Evolutionary conservation across 164 flowering plant genomes (phyloP), one percentile per base, ranked within the genome.

Genomic region (Chloranthus sessilifolius): DNA sequence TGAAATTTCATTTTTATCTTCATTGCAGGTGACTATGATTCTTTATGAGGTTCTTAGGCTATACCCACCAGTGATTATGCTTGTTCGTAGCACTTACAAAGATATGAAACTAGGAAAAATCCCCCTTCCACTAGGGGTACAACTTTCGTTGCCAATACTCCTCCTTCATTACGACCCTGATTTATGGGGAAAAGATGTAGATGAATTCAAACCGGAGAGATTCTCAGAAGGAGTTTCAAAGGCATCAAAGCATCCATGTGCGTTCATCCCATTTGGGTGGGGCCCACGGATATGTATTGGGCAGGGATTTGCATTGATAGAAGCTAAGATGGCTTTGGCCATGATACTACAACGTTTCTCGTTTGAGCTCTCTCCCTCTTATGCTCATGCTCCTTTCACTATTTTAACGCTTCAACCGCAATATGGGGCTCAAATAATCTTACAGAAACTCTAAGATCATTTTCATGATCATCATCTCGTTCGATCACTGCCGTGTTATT

Each of bases 121-220:
- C 1, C 19, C 20, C 14, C 22, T 46, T 20, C 50, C 50, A 15
- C 34, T 12, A 0, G 35, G 22, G 4, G n/a, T 28, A 5, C 30
- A 46, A 17, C 10, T 46, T 2, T 7, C 22, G 20, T 34, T 46
- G 11, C 50, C 36, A 6, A 27, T 28, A 0, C 19, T 46, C 1
- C 33, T 27, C 9, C 26, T 46, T 8, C 35, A 46, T 29, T 34
- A 46, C 28, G 50, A 46, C 28, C 50, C 14, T 27, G 53, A 29
- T 28, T 24, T 47, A 12, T 57, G 61, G 61, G 61, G 61, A 2
- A 23, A 57, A 2, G 61, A 57, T 47, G 61, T 53, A 31, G 53
- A 38, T 4, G 50, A 46, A 28, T 46, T 46, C 50, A 27, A 29
- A 15, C 50, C 35, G 8, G 50, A 46, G 50, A 46, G 50, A 46